Percentiles rank a stretch among this genome's conserved stretches.
These are phyloP conservation scores for Cladosporium halotolerans DNA, from an alignment of 2,329 filamentous ascomycete genomes.

Conservation along the genomic window DNA sequence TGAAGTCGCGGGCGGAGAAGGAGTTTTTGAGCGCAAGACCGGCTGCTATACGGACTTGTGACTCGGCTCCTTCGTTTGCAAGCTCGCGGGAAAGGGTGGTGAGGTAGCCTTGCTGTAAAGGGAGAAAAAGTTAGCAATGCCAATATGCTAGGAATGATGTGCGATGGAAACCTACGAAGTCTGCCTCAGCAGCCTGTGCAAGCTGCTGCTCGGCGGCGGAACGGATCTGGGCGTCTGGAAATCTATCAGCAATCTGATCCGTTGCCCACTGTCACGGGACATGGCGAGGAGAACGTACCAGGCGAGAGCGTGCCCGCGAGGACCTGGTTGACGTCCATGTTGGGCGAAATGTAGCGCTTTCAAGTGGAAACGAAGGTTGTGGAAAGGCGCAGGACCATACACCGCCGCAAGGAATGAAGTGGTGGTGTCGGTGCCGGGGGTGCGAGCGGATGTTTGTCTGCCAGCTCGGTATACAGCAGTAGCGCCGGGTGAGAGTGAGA, in stretches of 20 bases:
- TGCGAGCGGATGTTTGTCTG: neutral
- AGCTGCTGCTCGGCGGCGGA: constrained; percentile 87
- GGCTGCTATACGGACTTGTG: constrained; percentile 84
- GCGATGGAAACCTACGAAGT: constrained; percentile 69
- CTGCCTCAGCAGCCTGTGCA: constrained; percentile 80
- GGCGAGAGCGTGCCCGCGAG: constrained; percentile 93
- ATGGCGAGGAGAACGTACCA: constrained; percentile 53
- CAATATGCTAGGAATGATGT: neutral
- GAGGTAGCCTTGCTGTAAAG: constrained; percentile 75
- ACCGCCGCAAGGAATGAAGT: constrained; percentile 10
- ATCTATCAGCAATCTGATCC: neutral
- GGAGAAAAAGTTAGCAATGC: constrained; percentile 13
- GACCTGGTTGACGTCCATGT: constrained; percentile 97
- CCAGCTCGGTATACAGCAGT: neutral
- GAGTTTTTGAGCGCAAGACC: constrained; percentile 97
- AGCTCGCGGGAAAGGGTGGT: constrained; percentile 88
- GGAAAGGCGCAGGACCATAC: constrained; percentile 2
- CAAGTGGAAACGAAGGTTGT: neutral
- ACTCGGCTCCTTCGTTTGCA: constrained; percentile 78
- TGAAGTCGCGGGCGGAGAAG: constrained; percentile 86
- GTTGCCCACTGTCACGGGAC: too few relatives aligned
- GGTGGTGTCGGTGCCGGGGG: neutral
- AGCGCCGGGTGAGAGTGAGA: neutral
- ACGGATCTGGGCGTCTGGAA: constrained; percentile 77
- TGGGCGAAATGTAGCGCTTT: constrained; percentile 30